Conservation (phyloP, 345 rosid genomes). For the Rhodomyrtus tomentosa region DNA sequence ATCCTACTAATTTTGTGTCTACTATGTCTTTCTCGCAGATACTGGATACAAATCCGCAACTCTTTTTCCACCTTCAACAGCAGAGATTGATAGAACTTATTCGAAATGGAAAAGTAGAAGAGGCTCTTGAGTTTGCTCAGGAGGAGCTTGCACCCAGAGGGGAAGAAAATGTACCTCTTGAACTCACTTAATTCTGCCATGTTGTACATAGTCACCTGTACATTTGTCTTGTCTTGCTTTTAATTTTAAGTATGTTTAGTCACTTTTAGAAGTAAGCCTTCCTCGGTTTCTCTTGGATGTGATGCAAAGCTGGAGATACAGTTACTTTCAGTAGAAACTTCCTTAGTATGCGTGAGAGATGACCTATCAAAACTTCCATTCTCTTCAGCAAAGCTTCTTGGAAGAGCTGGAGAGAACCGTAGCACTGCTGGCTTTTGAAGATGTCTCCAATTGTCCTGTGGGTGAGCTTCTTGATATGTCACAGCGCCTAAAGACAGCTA, state of each 20-base stretch:
- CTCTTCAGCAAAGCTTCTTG: slow-evolving; percentile 65
- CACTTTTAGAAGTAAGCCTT: neutral
- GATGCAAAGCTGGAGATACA: neutral
- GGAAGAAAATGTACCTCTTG: slow-evolving; percentile 63
- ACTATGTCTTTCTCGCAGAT: slow-evolving; percentile 35
- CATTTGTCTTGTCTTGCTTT: neutral
- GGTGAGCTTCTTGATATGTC: slow-evolving; percentile 82
- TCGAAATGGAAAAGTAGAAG: slow-evolving; percentile 82
- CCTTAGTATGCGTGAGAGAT: neutral
- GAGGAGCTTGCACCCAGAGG: slow-evolving; percentile 99
- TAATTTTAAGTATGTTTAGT: neutral
- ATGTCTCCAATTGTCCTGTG: slow-evolving; percentile 75
- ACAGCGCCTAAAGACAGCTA: slow-evolving; percentile 90
- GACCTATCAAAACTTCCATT: neutral
- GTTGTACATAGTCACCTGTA: neutral
- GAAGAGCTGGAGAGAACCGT: slow-evolving; percentile 96
- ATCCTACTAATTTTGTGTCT: neutral
- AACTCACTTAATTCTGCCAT: neutral
- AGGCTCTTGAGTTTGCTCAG: slow-evolving; percentile 96
- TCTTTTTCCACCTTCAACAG: slow-evolving; percentile 98
- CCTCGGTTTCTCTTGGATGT: neutral
- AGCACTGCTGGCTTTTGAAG: slow-evolving; percentile 85
- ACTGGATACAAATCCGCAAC: slow-evolving; percentile 84
- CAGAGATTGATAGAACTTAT: slow-evolving; percentile 93
- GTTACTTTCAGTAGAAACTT: neutral